Evolutionary conservation across 345 rosid genomes (phyloP).

Genomic region (Streptanthus diversifolius): DNA sequence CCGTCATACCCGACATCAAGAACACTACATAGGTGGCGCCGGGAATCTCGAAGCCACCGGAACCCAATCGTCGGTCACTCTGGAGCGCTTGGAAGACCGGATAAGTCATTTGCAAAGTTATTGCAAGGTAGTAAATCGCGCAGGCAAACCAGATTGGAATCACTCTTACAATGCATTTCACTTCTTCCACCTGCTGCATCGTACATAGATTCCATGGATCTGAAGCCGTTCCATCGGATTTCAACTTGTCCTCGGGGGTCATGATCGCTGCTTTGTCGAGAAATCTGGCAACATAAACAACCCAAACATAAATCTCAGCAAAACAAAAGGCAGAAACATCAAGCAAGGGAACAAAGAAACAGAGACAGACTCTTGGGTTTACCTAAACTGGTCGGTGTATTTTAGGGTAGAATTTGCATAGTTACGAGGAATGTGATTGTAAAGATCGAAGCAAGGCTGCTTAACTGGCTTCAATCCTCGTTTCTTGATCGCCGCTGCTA

Average conservation of each 20-base stretch:
- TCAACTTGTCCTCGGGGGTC: conserved; percentile 39
- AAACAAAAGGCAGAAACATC: not conserved
- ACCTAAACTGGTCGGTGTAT: conserved; percentile 40
- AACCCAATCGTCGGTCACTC: conserved; percentile 45
- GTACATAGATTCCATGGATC: conserved; percentile 64
- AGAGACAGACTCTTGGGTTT: not conserved
- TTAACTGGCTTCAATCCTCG: conserved; percentile 43
- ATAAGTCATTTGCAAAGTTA: conserved; percentile 44
- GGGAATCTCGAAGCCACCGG: conserved; percentile 47
- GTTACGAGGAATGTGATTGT: conserved; percentile 34
- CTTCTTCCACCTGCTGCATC: conserved; percentile 68
- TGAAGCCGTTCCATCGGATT: conserved; percentile 41
- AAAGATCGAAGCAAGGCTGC: conserved; percentile 38
- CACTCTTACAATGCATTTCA: conserved; percentile 55
- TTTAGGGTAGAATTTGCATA: conserved; percentile 20
- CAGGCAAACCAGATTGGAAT: conserved; percentile 58
- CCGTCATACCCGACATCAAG: conserved; percentile 46
- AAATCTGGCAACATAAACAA: conserved; percentile 33
- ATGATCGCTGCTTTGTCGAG: conserved; percentile 60
- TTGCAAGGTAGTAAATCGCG: conserved; percentile 37
- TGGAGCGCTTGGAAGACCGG: conserved; percentile 61
- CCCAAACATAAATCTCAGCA: not conserved
- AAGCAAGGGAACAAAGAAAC: not conserved
- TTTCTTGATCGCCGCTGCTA: conserved; percentile 55
- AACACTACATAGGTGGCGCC: conserved; percentile 52